Conservation (phyloP, 2,329 filamentous ascomycete genomes). For the Neonectria neomacrospora region DNA sequence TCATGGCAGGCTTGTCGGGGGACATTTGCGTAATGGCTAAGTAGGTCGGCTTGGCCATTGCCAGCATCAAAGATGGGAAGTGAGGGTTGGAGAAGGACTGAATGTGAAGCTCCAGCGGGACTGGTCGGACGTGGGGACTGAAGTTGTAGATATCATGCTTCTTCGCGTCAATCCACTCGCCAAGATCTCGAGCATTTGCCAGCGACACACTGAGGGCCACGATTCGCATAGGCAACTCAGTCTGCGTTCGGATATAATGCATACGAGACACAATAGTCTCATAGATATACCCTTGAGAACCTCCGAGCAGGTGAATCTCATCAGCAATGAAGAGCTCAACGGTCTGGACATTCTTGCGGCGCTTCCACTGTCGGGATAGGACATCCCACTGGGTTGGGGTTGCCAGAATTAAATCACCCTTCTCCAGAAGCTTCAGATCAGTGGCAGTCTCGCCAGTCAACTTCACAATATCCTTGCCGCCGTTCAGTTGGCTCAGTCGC, state of each 20-base stretch:
- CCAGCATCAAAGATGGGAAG: constrained; percentile 97
- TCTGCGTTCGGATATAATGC: constrained; percentile 93
- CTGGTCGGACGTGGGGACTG: constrained; percentile 87
- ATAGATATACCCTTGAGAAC: constrained; percentile 87
- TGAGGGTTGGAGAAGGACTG: constrained; percentile 97
- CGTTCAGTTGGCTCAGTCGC: constrained; percentile 75
- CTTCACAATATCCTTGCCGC: constrained; percentile 91
- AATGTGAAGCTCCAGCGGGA: constrained; percentile 92
- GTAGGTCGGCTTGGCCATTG: constrained; percentile 96
- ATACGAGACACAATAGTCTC: constrained; percentile 98
- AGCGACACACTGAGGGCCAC: constrained; percentile 91
- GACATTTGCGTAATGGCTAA: constrained; percentile 89
- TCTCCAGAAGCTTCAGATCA: constrained; percentile 88
- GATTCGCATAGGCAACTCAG: constrained; percentile 85
- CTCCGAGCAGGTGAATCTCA: constrained; percentile 92
- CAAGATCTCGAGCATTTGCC: constrained; percentile 91
- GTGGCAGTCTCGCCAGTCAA: constrained; percentile 92
- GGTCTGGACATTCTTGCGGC: constrained; percentile 92
- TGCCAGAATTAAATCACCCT: constrained; percentile 88
- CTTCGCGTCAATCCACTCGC: constrained; percentile 97
- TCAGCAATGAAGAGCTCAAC: constrained; percentile 94
- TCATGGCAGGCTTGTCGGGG: constrained; percentile 85
- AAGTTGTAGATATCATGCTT: constrained; percentile 99
- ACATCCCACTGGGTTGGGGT: constrained; percentile 97
- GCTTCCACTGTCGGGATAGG: constrained; percentile 94